These are phyloP conservation scores for Talaromyces verruculosus DNA, from an alignment of 2,329 filamentous ascomycete species.

Conservation along the genomic window DNA sequence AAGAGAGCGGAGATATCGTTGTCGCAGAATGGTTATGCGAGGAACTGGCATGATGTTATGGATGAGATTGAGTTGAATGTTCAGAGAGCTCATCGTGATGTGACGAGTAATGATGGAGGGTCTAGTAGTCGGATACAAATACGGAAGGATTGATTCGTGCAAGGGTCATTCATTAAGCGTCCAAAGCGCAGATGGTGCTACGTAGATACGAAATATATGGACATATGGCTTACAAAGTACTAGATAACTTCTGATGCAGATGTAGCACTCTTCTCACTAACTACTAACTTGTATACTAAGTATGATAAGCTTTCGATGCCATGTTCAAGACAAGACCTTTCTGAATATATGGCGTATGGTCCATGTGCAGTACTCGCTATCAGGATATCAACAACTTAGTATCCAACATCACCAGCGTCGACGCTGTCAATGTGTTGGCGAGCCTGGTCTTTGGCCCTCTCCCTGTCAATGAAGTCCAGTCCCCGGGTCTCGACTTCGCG, in stretches of 20 bases:
- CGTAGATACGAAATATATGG: background rate
- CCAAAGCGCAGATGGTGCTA: too few species aligned
- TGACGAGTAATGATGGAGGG: background rate
- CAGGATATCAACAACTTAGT: background rate
- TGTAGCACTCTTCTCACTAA: background rate
- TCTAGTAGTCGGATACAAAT: background rate
- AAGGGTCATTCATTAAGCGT: background rate
- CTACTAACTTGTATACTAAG: background rate
- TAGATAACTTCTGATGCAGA: background rate
- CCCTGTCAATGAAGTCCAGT: constrained; percentile 58
- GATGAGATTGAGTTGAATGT: background rate
- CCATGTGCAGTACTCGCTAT: background rate
- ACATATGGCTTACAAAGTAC: background rate
- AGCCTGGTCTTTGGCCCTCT: constrained; percentile 61
- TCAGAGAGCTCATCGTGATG: background rate
- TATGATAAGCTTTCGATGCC: background rate
- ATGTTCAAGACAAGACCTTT: background rate
- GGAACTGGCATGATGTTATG: background rate
- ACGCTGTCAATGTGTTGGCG: constrained; percentile 43
- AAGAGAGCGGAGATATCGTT: background rate
- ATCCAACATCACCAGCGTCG: background rate
- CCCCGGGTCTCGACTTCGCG: constrained; percentile 69
- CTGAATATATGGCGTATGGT: background rate
- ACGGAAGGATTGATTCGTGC: background rate
- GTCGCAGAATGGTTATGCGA: background rate